phyloP scores from a whole-genome alignment of 2,329 filamentous ascomycete genomes.

The Neonectria punicea region DNA sequence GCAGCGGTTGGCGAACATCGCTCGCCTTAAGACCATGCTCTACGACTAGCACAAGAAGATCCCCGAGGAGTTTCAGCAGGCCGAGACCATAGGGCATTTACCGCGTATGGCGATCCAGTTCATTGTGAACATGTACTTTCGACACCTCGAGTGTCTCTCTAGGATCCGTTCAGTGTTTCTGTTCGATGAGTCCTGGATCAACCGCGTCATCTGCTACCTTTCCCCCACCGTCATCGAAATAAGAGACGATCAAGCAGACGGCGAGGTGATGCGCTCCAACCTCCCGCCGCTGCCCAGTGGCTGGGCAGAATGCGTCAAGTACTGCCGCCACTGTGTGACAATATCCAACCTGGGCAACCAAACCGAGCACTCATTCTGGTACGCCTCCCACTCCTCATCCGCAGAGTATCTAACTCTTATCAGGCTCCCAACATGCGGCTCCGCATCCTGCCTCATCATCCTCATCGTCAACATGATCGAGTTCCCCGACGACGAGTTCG shows the following conservation, averaged over 20 bases:
- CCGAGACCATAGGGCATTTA: slow-evolving; percentile 12
- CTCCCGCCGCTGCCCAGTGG: slow-evolving; percentile 28
- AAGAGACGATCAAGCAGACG: slow-evolving; percentile 19
- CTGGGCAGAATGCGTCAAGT: slow-evolving; percentile 33
- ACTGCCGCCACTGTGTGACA: slow-evolving; percentile 26
- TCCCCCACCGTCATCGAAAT: slow-evolving; percentile 34
- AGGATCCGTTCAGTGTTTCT: slow-evolving; percentile 32
- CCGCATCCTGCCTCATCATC: slow-evolving; percentile 29
- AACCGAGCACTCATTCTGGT: slow-evolving; percentile 36
- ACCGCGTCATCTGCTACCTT: slow-evolving; percentile 27
- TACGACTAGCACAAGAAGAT: slow-evolving; percentile 29
- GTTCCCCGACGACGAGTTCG: slow-evolving; percentile 22
- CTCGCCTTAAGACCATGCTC: slow-evolving; percentile 21
- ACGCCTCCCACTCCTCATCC: background rate
- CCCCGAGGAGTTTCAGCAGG: slow-evolving; percentile 11
- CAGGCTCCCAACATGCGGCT: slow-evolving; percentile 34
- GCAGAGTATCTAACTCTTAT: fast-evolving
- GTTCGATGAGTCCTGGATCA: slow-evolving; percentile 33
- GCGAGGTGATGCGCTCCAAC: slow-evolving; percentile 18
- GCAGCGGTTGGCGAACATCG: background rate
- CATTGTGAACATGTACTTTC: slow-evolving; percentile 29
- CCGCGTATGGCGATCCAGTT: background rate
- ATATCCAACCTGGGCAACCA: slow-evolving; percentile 4
- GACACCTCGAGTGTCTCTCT: slow-evolving; percentile 30
- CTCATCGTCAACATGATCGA: slow-evolving; percentile 38